Base-by-base conservation (phyloP, 1,284 basidiomycete species). In the Ganoderma lucidum region DNA sequence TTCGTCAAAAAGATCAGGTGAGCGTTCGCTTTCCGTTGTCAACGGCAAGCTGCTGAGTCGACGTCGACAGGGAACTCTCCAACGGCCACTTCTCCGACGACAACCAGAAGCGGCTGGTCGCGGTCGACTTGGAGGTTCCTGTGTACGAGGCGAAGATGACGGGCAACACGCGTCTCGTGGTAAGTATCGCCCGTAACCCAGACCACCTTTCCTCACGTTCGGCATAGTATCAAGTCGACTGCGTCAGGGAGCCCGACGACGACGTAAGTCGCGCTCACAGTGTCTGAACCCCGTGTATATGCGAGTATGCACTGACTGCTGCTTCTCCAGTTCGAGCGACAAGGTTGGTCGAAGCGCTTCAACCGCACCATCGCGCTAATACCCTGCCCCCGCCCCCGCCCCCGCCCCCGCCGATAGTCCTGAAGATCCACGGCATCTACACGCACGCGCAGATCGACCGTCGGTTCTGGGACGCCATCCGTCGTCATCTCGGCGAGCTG, bases 81-180 rank as follows among this genome's bases (percentile, higher is more conserved):
- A 85, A 86, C 12, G 90, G 91, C 0, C 85, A 89, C 70, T 92
- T 92, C 75, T 90, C 90, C 0, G 83, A 84, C 9, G 88, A 91
- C 71, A 92, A 92, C 69, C 89, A 92, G 71, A 92, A 90, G 78
- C 79, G 83, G 19, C 79, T 92, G 14, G 87, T 82, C 37, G 84
- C 84, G 0, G 69, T 80, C 0, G 77, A 80, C 39, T 79, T 79
- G 6, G 85, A 84, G 9, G 78, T 80, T 4, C 89, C 90, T 0
- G 85, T 92, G 8, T 92, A 84, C 65, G 90, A 91, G 74, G 90
- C 91, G 0, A 91, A 91, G 76, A 88, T 92, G 86, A 89, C 88
- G 0, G 72, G 84, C 0, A 89, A 91, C 74, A 79, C 83, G n/a
- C 83, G 90, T 9, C 79, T 92, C 2, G 83, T 92, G n/a, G 90